phyloP scores from a whole-genome alignment of 345 rosid genomes.

The Leavenworthia alabamica region DNA sequence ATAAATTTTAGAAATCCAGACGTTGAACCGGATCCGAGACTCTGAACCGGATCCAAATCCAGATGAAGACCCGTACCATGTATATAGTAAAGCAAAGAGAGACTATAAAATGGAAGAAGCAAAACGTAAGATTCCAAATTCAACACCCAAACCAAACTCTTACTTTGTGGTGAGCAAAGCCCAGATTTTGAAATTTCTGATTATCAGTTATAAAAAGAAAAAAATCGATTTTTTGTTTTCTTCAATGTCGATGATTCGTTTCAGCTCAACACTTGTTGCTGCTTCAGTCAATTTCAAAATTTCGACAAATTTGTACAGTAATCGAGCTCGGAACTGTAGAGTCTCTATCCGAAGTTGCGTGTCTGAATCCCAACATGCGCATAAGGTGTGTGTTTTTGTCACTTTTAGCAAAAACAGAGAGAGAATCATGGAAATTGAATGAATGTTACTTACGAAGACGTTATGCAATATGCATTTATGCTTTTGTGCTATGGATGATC shows the following conservation, averaged over 20 bases:
- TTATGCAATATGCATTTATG: slow-evolving; percentile 10
- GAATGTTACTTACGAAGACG: slow-evolving; percentile 1
- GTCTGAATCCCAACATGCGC: slow-evolving; percentile 33
- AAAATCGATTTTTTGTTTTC: background rate
- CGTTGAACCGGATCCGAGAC: background rate
- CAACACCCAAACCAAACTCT: background rate
- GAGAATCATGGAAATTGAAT: slow-evolving; percentile 2
- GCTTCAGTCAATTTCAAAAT: slow-evolving; percentile 23
- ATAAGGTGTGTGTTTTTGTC: slow-evolving; percentile 45
- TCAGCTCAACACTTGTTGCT: slow-evolving; percentile 24
- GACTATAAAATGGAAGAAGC: slow-evolving; percentile 17
- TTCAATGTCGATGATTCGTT: slow-evolving; percentile 25
- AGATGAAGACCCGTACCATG: slow-evolving; percentile 5
- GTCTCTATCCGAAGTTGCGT: slow-evolving; percentile 39
- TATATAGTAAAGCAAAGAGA: background rate
- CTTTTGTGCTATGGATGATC: background rate
- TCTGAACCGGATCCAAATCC: background rate
- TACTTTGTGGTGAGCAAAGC: slow-evolving; percentile 17
- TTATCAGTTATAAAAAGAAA: background rate
- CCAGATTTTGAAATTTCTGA: background rate
- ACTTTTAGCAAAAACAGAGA: slow-evolving; percentile 20
- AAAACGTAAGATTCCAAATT: slow-evolving; percentile 15
- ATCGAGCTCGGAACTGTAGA: slow-evolving; percentile 35
- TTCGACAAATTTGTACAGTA: slow-evolving; percentile 14
- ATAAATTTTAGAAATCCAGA: no score